Percentiles rank a stretch among this genome's conserved stretches.
Evolutionary conservation across 2,329 filamentous ascomycete species (phyloP).

Genomic region (Cytospora piceae): DNA sequence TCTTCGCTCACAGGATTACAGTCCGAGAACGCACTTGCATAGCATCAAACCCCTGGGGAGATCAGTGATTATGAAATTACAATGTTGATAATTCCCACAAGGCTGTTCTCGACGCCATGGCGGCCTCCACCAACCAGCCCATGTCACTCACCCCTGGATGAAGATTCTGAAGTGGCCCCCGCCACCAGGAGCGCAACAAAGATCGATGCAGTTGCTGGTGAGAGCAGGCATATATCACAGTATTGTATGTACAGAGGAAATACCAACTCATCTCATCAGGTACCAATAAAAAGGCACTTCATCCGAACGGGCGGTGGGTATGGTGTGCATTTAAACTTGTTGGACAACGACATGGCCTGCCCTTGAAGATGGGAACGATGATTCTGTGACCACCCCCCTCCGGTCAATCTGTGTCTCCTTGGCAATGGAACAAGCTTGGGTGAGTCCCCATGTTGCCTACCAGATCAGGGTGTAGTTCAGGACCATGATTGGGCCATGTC

Average conservation of each 20-base stretch:
- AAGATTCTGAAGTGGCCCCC: constrained; percentile 6
- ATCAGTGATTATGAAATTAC: constrained; percentile 13
- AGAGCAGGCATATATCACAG: constrained; percentile 6
- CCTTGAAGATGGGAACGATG: constrained; percentile 7
- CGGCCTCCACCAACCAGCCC: constrained; percentile 16
- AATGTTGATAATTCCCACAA: constrained; percentile 9
- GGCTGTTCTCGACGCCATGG: constrained; percentile 16
- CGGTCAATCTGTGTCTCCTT: constrained; percentile 13
- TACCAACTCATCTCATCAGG: not conserved
- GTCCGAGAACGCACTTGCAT: not conserved
- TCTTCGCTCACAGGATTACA: not conserved
- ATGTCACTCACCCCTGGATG: not conserved
- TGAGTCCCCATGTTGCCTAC: constrained; percentile 12
- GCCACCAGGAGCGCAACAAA: not conserved
- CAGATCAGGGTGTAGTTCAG: constrained; percentile 4
- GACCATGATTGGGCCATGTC: constrained; percentile 26
- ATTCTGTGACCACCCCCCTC: constrained; percentile 26
- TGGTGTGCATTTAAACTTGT: not conserved
- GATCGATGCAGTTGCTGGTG: not conserved
- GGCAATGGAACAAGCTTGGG: constrained; percentile 17
- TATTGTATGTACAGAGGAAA: not conserved
- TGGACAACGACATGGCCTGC: constrained; percentile 22
- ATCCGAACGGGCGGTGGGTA: constrained; percentile 8
- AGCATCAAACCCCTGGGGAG: constrained; percentile 13
- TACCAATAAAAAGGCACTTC: not conserved